Percentiles rank a stretch among this genome's conserved stretches.
Evolutionary conservation across 139 green algal species (phyloP).

Genomic region (Chlamydomonas asymmetrica): DNA sequence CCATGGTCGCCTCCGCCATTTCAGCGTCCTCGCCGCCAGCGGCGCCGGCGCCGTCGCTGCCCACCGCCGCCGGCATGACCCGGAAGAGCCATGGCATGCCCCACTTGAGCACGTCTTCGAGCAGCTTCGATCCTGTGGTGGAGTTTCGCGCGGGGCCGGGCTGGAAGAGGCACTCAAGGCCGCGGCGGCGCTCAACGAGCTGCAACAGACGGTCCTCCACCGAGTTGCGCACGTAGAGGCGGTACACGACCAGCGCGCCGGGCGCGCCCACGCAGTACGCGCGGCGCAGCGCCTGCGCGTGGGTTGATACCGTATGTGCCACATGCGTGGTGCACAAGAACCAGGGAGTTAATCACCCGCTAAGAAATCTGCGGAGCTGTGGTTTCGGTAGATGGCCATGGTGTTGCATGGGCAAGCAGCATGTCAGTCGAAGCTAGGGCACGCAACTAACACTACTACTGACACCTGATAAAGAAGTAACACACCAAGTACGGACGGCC

Average conservation of each 20-base stretch:
- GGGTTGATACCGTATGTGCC: no score
- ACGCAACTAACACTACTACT: no score
- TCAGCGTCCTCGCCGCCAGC: background rate
- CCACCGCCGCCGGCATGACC: background rate
- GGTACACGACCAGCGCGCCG: slow-evolving; percentile 5
- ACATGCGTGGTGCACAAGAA: no score
- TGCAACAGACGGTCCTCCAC: slow-evolving; percentile 64
- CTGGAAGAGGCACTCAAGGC: slow-evolving; percentile 47
- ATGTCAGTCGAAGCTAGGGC: no score
- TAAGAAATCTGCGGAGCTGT: no score
- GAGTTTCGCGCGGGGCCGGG: slow-evolving; percentile 26
- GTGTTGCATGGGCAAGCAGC: no score
- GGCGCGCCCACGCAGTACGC: slow-evolving; percentile 43
- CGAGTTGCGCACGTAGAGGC: slow-evolving; percentile 49
- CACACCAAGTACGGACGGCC: background rate
- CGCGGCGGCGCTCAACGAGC: slow-evolving; percentile 39
- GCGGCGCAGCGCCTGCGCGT: slow-evolving; percentile 55
- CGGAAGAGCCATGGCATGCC: slow-evolving; percentile 58
- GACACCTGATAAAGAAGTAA: no score
- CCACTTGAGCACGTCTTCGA: slow-evolving; percentile 71
- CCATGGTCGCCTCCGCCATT: background rate
- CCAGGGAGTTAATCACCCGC: no score
- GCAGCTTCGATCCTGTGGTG: slow-evolving; percentile 23
- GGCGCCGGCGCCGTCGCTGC: background rate
- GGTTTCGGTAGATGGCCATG: no score